Conservation (phyloP, 2,329 filamentous ascomycete genomes). For the Coccinonectria pachysandricola region DNA sequence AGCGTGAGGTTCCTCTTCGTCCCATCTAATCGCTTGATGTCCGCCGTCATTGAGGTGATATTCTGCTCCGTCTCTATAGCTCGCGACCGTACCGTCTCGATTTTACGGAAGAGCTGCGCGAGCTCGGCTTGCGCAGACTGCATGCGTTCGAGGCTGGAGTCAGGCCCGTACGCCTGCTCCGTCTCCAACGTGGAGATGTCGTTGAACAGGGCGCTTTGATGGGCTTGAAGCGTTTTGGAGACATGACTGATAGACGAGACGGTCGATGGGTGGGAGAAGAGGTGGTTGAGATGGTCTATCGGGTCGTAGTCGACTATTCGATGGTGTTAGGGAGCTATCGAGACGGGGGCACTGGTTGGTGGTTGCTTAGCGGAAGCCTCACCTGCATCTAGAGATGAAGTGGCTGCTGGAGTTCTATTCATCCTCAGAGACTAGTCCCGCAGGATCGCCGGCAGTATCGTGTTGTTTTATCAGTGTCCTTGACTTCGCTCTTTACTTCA, state of each 20-base stretch:
- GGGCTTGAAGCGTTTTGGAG: slow-evolving; percentile 59
- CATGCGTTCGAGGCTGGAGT: slow-evolving; percentile 83
- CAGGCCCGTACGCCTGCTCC: slow-evolving; percentile 73
- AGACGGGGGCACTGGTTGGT: no score
- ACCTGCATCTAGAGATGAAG: slow-evolving; percentile 36
- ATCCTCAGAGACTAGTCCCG: slow-evolving; percentile 19
- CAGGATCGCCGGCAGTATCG: slow-evolving; percentile 1
- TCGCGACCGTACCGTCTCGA: slow-evolving; percentile 81
- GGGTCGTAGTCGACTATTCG: slow-evolving; percentile 69
- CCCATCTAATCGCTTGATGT: slow-evolving; percentile 93
- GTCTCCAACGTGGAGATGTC: slow-evolving; percentile 66
- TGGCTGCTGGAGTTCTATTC: slow-evolving; percentile 28
- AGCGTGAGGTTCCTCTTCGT: slow-evolving; percentile 94
- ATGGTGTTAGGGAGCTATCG: no score
- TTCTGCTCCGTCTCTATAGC: slow-evolving; percentile 88
- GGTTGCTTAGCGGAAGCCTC: slow-evolving; percentile 11
- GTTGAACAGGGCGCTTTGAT: slow-evolving; percentile 72
- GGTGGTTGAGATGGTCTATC: slow-evolving; percentile 81
- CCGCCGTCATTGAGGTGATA: slow-evolving; percentile 97
- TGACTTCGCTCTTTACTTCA: slow-evolving; percentile 1
- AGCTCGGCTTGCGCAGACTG: slow-evolving; percentile 85
- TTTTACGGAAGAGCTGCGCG: slow-evolving; percentile 82
- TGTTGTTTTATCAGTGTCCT: slow-evolving; percentile 3
- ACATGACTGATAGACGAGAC: slow-evolving; percentile 67
- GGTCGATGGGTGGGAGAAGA: slow-evolving; percentile 84